Conservation (phyloP, 2,329 filamentous ascomycete species). For the Camptophora hylomeconis region DNA sequence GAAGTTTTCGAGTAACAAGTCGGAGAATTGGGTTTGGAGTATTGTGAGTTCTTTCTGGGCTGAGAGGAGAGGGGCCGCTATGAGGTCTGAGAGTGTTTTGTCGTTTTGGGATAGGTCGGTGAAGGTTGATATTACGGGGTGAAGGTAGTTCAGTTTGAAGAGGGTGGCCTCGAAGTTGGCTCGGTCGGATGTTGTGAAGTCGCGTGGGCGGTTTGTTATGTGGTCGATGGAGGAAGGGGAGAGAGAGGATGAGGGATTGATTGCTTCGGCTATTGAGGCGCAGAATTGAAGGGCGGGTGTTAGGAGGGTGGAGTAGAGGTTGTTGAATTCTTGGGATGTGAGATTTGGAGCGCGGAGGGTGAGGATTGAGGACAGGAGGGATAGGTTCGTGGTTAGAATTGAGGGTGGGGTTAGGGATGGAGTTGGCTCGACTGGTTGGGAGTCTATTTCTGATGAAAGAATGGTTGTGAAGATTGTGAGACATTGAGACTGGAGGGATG, state of each 20-base stretch:
- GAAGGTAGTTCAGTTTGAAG: slow-evolving; percentile 26
- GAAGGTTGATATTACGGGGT: no score
- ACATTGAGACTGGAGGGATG: slow-evolving; percentile 29
- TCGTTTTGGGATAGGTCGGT: no score
- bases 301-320: slow-evolving; percentile 66
- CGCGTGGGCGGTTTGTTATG: slow-evolving; percentile 44
- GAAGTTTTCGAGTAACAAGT: slow-evolving; percentile 9
- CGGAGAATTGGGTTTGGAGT: slow-evolving; percentile 9
- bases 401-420: slow-evolving; percentile 11
- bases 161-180: no score
- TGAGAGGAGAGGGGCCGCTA: slow-evolving; percentile 11
- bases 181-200: slow-evolving; percentile 31
- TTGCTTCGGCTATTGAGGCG: slow-evolving; percentile 46
- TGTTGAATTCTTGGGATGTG: slow-evolving; percentile 55
- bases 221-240: no score
- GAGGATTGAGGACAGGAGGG: slow-evolving; percentile 39
- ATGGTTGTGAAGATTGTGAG: slow-evolving; percentile 29
- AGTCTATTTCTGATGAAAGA: slow-evolving; percentile 3
- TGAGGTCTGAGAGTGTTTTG: no score
- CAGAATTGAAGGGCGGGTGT: slow-evolving; percentile 76
- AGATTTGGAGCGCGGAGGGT: slow-evolving; percentile 14
- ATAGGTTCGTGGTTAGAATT: slow-evolving; percentile 11
- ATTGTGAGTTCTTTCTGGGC: slow-evolving; percentile 9
- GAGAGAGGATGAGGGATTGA: no score
- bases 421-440: slow-evolving; percentile 3